Conservation (phyloP, 148 eudicot genomes). For the Diospyros lotus region DNA sequence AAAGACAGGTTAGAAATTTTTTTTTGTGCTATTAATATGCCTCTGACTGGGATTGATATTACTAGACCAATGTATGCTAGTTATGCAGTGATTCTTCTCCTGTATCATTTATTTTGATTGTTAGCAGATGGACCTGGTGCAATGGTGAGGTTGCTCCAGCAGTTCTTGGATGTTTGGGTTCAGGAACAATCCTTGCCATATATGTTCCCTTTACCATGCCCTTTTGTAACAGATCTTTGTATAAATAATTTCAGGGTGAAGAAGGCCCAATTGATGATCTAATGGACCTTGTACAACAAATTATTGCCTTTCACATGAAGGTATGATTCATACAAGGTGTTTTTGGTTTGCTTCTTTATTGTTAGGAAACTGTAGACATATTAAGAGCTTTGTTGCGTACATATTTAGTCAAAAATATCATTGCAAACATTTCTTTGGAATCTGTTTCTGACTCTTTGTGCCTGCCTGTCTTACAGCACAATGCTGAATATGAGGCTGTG, state of each 20-base stretch:
- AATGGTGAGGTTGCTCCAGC: no score
- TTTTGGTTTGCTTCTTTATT: neutral
- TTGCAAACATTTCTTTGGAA: neutral
- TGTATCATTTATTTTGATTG: neutral
- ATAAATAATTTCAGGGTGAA: conserved; percentile 47
- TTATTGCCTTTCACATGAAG: conserved; percentile 92
- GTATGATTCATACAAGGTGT: conserved; percentile 29
- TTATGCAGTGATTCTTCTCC: neutral
- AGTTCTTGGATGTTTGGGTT: no score
- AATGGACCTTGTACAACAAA: conserved; percentile 73
- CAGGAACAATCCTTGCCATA: no score
- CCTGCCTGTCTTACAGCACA: conserved; percentile 61
- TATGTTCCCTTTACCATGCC: neutral
- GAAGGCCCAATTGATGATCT: conserved; percentile 62
- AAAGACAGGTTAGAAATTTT: conserved; percentile 53
- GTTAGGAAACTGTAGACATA: neutral
- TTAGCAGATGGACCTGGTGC: neutral
- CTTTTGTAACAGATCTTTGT: neutral
- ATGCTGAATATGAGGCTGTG: conserved; percentile 96
- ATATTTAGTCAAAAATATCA: neutral
- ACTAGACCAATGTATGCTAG: neutral
- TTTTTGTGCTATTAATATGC: neutral
- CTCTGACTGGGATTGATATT: neutral
- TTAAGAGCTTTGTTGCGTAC: neutral
- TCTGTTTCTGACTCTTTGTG: conserved; percentile 2